Evolutionary conservation across 148 eudicot species (phyloP).

Genomic region (Rhododendron simsii): DNA sequence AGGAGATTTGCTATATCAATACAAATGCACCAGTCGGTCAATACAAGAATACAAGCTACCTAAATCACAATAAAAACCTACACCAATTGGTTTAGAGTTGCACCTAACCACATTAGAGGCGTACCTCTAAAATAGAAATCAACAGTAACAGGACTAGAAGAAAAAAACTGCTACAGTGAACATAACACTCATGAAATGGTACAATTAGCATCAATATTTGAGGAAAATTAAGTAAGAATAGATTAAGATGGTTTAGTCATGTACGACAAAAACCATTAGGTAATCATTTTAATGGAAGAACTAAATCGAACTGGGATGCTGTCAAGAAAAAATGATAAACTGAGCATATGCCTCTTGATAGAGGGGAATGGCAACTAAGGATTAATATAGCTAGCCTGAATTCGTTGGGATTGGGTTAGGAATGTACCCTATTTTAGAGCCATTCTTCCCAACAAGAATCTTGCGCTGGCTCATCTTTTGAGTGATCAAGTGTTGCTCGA

Average conservation of each 20-base stretch:
- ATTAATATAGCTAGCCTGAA: not conserved
- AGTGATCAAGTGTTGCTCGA: constrained; percentile 88
- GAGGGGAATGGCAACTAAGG: not conserved
- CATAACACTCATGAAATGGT: not conserved
- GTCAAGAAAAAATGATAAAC: not conserved
- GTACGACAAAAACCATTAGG: not conserved
- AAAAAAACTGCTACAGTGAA: not conserved
- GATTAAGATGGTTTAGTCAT: not conserved
- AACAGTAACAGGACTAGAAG: not conserved
- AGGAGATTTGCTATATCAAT: not conserved
- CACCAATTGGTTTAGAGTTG: not conserved
- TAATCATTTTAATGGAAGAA: not conserved
- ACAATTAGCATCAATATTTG: not conserved
- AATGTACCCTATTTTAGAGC: constrained; percentile 85
- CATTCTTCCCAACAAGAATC: constrained; percentile 89
- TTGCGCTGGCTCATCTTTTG: constrained; percentile 80
- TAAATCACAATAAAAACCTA: not conserved
- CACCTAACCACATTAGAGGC: not conserved
- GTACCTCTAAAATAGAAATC: not conserved
- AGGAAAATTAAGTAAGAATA: not conserved
- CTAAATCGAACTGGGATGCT: not conserved
- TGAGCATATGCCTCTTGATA: not conserved
- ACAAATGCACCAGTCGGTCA: too few species aligned
- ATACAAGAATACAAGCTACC: not conserved
- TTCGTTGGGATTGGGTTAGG: not conserved